Conservation (phyloP, 768 basidiomycete genomes). For the Pluteus cervinus region DNA sequence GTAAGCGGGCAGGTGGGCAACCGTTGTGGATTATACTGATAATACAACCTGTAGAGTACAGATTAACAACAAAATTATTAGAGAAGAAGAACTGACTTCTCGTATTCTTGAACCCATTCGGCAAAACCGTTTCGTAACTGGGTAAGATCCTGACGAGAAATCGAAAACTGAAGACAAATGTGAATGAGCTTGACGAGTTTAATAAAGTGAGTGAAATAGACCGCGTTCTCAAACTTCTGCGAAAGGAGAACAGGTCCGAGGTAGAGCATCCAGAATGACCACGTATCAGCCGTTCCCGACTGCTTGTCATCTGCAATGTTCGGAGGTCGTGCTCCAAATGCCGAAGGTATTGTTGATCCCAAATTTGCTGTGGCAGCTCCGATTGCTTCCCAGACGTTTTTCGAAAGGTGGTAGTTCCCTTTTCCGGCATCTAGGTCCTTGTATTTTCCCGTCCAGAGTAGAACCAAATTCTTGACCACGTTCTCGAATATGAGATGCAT, state of each 20-base stretch:
- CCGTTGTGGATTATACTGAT: slow-evolving; percentile 14
- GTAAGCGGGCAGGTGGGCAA: slow-evolving; percentile 23
- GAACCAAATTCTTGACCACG: slow-evolving; percentile 27
- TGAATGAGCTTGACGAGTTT: slow-evolving; percentile 30
- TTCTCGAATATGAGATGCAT: slow-evolving; percentile 47
- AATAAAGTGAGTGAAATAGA: slow-evolving; percentile 38
- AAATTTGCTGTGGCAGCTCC: slow-evolving; percentile 25
- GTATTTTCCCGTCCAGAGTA: slow-evolving; percentile 33
- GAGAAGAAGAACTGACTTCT: slow-evolving; percentile 23
- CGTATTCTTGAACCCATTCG: slow-evolving; percentile 31
- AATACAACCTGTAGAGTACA: slow-evolving; percentile 16
- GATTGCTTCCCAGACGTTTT: slow-evolving; percentile 33
- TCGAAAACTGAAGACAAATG: slow-evolving; percentile 28
- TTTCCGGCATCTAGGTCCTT: slow-evolving; percentile 29
- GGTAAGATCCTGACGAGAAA: slow-evolving; percentile 18
- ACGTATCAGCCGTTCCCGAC: slow-evolving; percentile 28
- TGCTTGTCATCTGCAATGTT: slow-evolving; percentile 22
- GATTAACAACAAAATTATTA: neutral
- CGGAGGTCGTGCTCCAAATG: slow-evolving; percentile 27
- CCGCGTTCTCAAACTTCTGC: slow-evolving; percentile 18
- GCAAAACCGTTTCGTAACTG: slow-evolving; percentile 21
- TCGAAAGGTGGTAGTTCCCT: slow-evolving; percentile 22
- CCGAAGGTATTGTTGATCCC: slow-evolving; percentile 30
- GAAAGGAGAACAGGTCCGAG: slow-evolving; percentile 32
- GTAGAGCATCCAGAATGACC: slow-evolving; percentile 33